Evolutionary conservation across 2,329 filamentous ascomycete species (phyloP), one percentile per base, ranked within the genome.

Genomic region (Capronia coronata): DNA sequence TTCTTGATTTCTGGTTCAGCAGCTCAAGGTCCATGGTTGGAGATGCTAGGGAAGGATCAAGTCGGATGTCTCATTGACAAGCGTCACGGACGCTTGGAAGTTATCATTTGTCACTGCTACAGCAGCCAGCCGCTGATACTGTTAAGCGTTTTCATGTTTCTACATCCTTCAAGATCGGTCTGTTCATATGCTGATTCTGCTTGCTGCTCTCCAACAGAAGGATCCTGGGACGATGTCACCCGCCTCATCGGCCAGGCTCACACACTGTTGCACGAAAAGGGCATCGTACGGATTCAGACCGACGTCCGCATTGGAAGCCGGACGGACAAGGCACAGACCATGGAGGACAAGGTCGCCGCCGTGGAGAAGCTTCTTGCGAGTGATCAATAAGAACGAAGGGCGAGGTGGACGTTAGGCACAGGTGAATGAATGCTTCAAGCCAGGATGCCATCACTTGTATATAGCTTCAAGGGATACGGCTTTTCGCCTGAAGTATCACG

Each of bases 221-320:
- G 91, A 2, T 78, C 82, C 34, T 97, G 93, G 91, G 86, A 94
- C 58, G 80, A 86, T 25, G 89, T 94, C 51, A 89, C 94, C 77
- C 75, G 73, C 48, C 76, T 90, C 22, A 86, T 94, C 59, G 89
- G 89, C n/a, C 86, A 91, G 70, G 87, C 86, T 2, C 89, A 94
- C 70, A 77, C 78, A 0, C 72, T 87, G 40, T 79, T 94, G 18
- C 89, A 94, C 64, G 70, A 80, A 52, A 78, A 80, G 52, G 88
- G 88, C n/a, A 79, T 88, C 27, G 75, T 86, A 52, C 75, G 93
- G 47, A 86, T 97, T 34, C 91, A 97, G 73, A 86, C 83, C 22
- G 89, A 91, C 64, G 90, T 97, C 71, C 76, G 91, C 10, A 82
- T 89, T 37, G 91, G 91, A 1, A 85, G 85, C 22, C 81, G 88